A percentile compares a stretch with the other conserved stretches of the same genome.
Evolutionary conservation across 192 early-diverging fungal genomes (phyloP).

Genomic region (Coemansia sp.): DNA sequence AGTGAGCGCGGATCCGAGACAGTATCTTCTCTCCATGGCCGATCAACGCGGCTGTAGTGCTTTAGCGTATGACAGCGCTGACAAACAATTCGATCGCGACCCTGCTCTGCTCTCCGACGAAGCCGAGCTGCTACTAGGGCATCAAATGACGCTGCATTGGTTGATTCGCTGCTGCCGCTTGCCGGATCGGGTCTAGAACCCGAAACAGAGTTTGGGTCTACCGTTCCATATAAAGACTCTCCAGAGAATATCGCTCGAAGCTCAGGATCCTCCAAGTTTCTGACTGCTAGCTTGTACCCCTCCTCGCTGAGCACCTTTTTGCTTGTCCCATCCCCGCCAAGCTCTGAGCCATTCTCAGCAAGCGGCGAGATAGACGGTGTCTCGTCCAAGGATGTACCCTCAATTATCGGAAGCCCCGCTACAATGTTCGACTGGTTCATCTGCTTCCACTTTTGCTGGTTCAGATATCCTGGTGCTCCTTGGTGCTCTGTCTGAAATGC

Average conservation of each 20-base stretch:
- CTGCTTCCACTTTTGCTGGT: constrained; percentile 40
- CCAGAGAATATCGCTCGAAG: constrained; percentile 39
- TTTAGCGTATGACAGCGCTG: constrained; percentile 68
- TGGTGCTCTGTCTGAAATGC: constrained; percentile 59
- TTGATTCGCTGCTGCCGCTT: neutral
- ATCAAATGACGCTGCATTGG: constrained; percentile 16
- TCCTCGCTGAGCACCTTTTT: constrained; percentile 46
- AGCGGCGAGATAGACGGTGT: constrained; percentile 14
- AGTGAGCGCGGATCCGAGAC: constrained; percentile 59
- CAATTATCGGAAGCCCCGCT: constrained; percentile 17
- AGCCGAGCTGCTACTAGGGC: constrained; percentile 23
- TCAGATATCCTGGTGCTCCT: constrained; percentile 59
- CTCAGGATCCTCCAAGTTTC: constrained; percentile 48
- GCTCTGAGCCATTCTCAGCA: neutral
- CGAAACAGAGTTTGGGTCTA: constrained; percentile 21
- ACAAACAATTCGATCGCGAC: constrained; percentile 59
- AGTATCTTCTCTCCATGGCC: constrained; percentile 57
- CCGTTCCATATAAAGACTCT: constrained; percentile 27
- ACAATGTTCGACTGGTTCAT: constrained; percentile 55
- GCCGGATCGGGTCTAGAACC: neutral
- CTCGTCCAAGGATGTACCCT: neutral
- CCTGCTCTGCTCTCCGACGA: constrained; percentile 46
- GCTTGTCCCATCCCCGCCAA: neutral
- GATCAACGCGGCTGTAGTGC: constrained; percentile 58
- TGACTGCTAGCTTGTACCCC: constrained; percentile 41